Evolutionary conservation across 768 basidiomycete genomes (phyloP).

Genomic region (Auricularia sp.): DNA sequence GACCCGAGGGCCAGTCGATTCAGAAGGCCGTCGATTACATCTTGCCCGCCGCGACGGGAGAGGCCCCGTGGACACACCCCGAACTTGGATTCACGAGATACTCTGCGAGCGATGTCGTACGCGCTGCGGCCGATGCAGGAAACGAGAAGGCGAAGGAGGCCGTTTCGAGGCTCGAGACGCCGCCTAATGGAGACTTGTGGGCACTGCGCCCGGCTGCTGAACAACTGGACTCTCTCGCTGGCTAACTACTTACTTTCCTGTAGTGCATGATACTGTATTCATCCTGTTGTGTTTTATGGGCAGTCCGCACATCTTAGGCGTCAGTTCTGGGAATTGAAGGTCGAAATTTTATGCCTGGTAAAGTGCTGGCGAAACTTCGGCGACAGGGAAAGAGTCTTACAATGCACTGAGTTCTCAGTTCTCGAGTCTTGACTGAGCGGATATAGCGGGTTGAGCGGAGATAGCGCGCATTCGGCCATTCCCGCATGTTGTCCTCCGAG

Average conservation of each 20-base stretch:
- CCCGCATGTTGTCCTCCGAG: too few relatives aligned
- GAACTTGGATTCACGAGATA: background rate
- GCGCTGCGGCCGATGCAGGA: background rate
- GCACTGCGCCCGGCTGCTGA: background rate
- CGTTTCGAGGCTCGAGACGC: background rate
- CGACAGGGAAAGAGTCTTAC: too few relatives aligned
- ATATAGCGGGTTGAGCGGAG: too few relatives aligned
- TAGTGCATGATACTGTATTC: too few relatives aligned
- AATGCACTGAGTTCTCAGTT: too few relatives aligned
- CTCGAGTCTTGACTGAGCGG: too few relatives aligned
- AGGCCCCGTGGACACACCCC: background rate
- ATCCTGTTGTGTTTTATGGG: too few relatives aligned
- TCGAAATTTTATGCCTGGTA: too few relatives aligned
- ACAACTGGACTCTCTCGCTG: background rate
- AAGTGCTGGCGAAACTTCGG: too few relatives aligned
- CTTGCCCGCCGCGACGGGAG: background rate
- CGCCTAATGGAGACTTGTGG: conserved; percentile 1
- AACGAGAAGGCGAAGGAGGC: background rate
- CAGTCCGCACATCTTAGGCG: too few relatives aligned
- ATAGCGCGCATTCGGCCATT: too few relatives aligned
- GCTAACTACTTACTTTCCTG: background rate
- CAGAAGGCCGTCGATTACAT: background rate
- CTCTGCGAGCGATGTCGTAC: background rate
- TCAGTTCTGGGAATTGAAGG: too few relatives aligned
- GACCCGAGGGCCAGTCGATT: background rate